Base-by-base conservation (phyloP, 176 grass and related monocot genomes). In the Otatea glauca region DNA sequence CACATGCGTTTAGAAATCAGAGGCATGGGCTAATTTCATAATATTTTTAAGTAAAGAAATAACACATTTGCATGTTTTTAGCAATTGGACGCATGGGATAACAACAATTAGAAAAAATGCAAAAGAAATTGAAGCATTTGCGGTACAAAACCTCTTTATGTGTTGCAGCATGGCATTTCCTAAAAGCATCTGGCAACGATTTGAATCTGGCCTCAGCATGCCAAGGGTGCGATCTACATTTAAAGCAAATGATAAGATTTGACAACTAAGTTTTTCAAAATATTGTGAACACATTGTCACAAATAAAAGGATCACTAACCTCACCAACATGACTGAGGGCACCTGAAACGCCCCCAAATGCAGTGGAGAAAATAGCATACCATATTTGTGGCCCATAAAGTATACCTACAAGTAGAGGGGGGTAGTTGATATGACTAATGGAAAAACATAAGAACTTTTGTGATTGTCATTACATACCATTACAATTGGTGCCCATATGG, bases 301-400 rank as follows among this genome's bases (percentile, higher is more conserved):
- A 35, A 35, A 72, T 72, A 34, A 81, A 75, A 51, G 49, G 49
- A 51, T 51, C 42, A 79, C 85, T 80, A 24, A 94, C 92, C 88
- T 94, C 92, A 86, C 92, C 92, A 41, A 94, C 78, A 82, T 94
- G 90, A 70, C 92, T 88, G 42, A 94, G 83, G 65, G 92, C 92
- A 75, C 92, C 90, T 81, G 74, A 87, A 80, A 94, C 80, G 7
- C 90, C 92, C 35, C 92, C 92, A 48, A 86, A 88, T 61, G 66
- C 47, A 77, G 90, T 94, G 34, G 90, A 94, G 70, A 94, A 94
- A 88, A 94, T 92, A 75, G 92, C 90, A 81, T 94, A 94, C 92
- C 92, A 94, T 88, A 94, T 92, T 91, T 94, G 92, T 68, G 76
- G 68, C 92, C 92, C 90, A 94, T 92, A 72, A 94, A 92, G 66